A percentile compares a stretch with the other conserved stretches of the same genome.
phyloP scores from a whole-genome alignment of 116 monocot species.

The Cymodocea nodosa region DNA sequence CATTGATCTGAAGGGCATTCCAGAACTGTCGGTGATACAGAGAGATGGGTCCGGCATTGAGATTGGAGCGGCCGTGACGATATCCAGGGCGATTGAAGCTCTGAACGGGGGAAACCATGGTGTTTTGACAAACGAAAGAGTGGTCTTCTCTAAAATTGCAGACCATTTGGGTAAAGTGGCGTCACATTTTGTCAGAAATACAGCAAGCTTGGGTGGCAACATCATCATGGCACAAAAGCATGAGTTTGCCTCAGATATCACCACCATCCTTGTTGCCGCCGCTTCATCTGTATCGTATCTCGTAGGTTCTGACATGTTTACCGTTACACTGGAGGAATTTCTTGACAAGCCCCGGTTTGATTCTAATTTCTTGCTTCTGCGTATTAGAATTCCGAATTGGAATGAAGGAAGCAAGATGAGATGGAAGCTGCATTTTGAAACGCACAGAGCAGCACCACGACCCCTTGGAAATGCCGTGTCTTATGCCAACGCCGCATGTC shows the following conservation, averaged over 20 bases:
- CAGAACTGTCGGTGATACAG: conserved; percentile 42
- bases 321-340: conserved; percentile 50
- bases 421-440: conserved; percentile 40
- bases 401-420: not conserved
- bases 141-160: conserved; percentile 53
- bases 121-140: not conserved
- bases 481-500: conserved; percentile 70
- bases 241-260: conserved; percentile 68
- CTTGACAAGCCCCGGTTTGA: conserved; percentile 33
- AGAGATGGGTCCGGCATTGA: conserved; percentile 30
- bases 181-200: conserved; percentile 60
- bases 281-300: conserved; percentile 34
- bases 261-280: conserved; percentile 74
- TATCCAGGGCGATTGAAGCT: conserved; percentile 48
- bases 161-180: conserved; percentile 78
- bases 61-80: conserved; percentile 67
- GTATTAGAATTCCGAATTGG: conserved; percentile 52
- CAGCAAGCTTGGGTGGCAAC: conserved; percentile 82
- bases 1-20: conserved; percentile 58
- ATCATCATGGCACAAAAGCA: conserved; percentile 66
- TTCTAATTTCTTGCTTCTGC: conserved; percentile 34
- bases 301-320: conserved; percentile 19
- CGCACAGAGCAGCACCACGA: conserved; percentile 66
- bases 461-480: conserved; percentile 77
- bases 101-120: conserved; percentile 29